Evolutionary conservation across 129 eudicot genomes (phyloP).

Genomic region (Flaveria brownii): DNA sequence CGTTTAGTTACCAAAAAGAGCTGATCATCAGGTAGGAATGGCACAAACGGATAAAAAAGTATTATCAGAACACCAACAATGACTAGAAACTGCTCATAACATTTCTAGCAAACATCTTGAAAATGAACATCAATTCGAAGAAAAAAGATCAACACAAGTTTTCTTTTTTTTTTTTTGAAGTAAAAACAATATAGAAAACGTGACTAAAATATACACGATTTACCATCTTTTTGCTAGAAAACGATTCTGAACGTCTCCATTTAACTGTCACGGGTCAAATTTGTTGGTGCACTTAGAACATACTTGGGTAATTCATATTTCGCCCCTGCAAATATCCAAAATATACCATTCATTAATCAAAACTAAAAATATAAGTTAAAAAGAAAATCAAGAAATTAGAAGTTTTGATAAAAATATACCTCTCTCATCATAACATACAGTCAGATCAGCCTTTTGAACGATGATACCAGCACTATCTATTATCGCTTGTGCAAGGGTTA

Average conservation of each 20-base stretch:
- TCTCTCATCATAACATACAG: slow-evolving; percentile 91
- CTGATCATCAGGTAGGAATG: neutral
- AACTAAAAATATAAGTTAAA: neutral
- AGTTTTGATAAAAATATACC: slow-evolving; percentile 38
- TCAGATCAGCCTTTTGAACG: slow-evolving; percentile 67
- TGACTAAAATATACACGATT: slow-evolving; percentile 56
- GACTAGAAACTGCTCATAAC: slow-evolving; percentile 12
- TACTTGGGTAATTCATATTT: slow-evolving; percentile 89
- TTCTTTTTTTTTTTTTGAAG: neutral
- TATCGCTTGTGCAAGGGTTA: slow-evolving; percentile 73
- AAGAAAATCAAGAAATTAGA: neutral
- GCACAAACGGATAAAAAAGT: neutral
- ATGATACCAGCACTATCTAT: slow-evolving; percentile 92
- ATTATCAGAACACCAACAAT: neutral
- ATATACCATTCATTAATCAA: slow-evolving; percentile 3
- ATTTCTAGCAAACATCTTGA: slow-evolving; percentile 27
- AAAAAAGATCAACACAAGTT: slow-evolving; percentile 13
- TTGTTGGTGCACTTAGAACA: slow-evolving; percentile 85
- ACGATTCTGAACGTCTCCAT: neutral
- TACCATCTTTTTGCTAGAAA: slow-evolving; percentile 45
- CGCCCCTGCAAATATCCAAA: slow-evolving; percentile 64
- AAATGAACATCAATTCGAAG: slow-evolving; percentile 24
- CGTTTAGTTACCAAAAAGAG: neutral
- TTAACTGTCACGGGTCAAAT: slow-evolving; percentile 62
- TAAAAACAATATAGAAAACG: slow-evolving; percentile 23